Evolutionary conservation across 2,329 filamentous ascomycete species (phyloP).

Genomic region (Trichoderma simmonsii): DNA sequence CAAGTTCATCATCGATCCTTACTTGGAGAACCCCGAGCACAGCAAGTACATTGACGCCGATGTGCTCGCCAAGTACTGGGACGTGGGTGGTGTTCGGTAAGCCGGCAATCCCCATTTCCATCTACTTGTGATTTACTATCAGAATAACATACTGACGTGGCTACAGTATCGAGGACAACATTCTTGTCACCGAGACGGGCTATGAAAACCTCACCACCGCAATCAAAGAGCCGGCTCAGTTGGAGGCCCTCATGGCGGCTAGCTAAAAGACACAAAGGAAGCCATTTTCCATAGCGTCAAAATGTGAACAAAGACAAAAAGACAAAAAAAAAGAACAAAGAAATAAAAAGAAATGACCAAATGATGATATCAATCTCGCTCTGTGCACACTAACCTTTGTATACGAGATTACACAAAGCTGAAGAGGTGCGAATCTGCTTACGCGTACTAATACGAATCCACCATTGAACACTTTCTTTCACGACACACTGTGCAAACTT

Average conservation of each 20-base stretch:
- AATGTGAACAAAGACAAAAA: background rate
- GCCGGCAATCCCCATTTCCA: slow-evolving; percentile 25
- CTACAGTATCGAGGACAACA: slow-evolving; percentile 62
- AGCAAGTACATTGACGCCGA: slow-evolving; percentile 71
- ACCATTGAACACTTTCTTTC: background rate
- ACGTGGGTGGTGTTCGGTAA: slow-evolving; percentile 70
- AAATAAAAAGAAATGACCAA: background rate
- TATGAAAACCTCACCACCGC: slow-evolving; percentile 71
- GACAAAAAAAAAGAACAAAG: background rate
- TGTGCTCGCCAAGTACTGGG: slow-evolving; percentile 77
- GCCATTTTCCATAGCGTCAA: background rate
- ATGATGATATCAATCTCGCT: slow-evolving; percentile 13
- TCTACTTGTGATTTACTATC: background rate
- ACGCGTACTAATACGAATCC: slow-evolving; percentile 11
- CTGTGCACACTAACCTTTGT: background rate
- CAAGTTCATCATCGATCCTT: slow-evolving; percentile 80
- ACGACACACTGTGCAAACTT: slow-evolving; percentile 5
- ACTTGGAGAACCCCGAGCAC: slow-evolving; percentile 68
- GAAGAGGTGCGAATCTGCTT: slow-evolving; percentile 5
- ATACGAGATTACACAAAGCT: background rate
- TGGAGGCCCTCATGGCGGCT: slow-evolving; percentile 45
- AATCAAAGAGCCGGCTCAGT: slow-evolving; percentile 62
- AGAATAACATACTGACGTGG: background rate
- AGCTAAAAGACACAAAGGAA: background rate
- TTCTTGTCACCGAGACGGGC: slow-evolving; percentile 66